These are phyloP conservation scores for Fusarium sp. DNA, from an alignment of 2,329 filamentous ascomycete species.

Conservation along the genomic window DNA sequence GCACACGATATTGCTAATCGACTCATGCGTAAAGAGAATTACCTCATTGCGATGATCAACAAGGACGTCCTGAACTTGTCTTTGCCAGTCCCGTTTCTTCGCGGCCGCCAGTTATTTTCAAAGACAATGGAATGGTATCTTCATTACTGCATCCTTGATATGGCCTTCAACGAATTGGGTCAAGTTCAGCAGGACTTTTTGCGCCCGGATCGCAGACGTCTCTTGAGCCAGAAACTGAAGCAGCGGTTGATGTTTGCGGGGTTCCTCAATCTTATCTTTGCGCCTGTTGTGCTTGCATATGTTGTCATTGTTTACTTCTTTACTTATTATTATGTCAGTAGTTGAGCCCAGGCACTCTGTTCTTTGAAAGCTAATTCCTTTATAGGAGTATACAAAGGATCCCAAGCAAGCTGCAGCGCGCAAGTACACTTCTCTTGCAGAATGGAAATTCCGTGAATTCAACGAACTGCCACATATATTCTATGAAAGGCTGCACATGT, in stretches of 20 bases:
- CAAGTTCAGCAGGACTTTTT: slow-evolving; percentile 89
- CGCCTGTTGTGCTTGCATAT: slow-evolving; percentile 87
- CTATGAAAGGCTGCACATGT: slow-evolving; percentile 89
- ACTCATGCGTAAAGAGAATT: slow-evolving; percentile 96
- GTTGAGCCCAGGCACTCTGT: too few relatives aligned
- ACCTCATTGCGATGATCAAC: slow-evolving; percentile 95
- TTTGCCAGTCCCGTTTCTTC: slow-evolving; percentile 84
- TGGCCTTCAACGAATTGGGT: slow-evolving; percentile 89
- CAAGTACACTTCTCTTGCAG: slow-evolving; percentile 89
- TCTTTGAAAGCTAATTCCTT: background rate
- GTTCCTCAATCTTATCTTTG: slow-evolving; percentile 84
- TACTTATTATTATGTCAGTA: slow-evolving; percentile 85
- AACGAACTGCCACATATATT: slow-evolving; percentile 96
- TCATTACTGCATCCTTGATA: slow-evolving; percentile 88
- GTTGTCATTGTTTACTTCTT: slow-evolving; percentile 91
- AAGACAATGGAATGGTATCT: slow-evolving; percentile 92
- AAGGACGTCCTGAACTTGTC: slow-evolving; percentile 93
- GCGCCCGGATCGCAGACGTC: slow-evolving; percentile 80
- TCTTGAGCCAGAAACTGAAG: slow-evolving; percentile 80
- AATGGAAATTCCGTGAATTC: slow-evolving; percentile 99
- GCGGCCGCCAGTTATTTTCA: slow-evolving; percentile 84
- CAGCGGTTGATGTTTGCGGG: slow-evolving; percentile 84
- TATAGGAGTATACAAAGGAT: slow-evolving; percentile 92
- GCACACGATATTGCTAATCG: slow-evolving; percentile 97
- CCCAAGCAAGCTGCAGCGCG: slow-evolving; percentile 83